Evolutionary conservation across 2,329 filamentous ascomycete genomes (phyloP), one percentile per base, ranked within the genome.

Genomic region (Trematosphaeria pertusa): DNA sequence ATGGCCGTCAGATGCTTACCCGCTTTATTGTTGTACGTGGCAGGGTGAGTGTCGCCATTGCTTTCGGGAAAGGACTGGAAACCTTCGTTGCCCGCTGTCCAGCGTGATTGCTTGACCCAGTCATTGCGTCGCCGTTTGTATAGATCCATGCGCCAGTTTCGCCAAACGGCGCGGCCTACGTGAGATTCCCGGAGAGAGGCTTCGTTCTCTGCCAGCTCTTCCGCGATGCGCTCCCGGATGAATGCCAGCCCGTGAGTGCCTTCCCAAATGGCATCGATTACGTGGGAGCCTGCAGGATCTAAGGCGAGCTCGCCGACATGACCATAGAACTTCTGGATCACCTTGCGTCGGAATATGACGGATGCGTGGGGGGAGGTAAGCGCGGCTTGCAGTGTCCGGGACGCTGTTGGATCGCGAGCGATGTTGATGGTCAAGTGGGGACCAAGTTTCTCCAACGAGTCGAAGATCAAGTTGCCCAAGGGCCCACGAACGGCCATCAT

Each of bases 401-500:
- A 87, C 46, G 76, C 73, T 32, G 73, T 75, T 8, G 76, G 72
- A 57, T 86, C 81, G 50, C 78, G 87, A 19, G 89, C 86, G 43
- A 97, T 82, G 30, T 79, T 76, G 22, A 90, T 67, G 0, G 76
- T 65, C 5, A 74, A 67, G 5, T 68, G 43, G 86, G 78, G 17
- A 75, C 81, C 42, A 78, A 81, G 35, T 74, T 68, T 9, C 78
- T 75, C 56, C 2, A 80, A 62, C 4, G 75, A 72, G 49, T 86
- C 82, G 65, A 94, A 89, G 22, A 96, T 82, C 9, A 92, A 80
- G 39, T 83, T 83, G 46, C 83, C 81, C 1, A 92, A 77, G 1
- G 81, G 72, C 0, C 90, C 90, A 0, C 88, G 83, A 19, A 90
- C 86, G 6, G 82, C 75, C 39, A 97, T 83, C 77, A 99, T 87